A percentile compares a stretch with the other conserved stretches of the same genome.
phyloP scores from a whole-genome alignment of 2,329 filamentous ascomycete species.

The Pseudocercospora eumusae region DNA sequence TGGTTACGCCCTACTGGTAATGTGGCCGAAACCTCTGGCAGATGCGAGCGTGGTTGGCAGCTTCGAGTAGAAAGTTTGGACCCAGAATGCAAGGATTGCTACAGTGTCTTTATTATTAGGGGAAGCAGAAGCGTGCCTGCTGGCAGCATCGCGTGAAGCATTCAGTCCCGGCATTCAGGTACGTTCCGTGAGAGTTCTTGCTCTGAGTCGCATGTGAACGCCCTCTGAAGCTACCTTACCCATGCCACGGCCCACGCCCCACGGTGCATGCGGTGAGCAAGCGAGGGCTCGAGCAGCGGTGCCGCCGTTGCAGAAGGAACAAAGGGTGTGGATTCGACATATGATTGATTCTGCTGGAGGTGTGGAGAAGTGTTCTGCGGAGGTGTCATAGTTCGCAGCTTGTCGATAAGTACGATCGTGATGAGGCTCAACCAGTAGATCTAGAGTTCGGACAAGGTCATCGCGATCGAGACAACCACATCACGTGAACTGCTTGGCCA shows the following conservation, averaged over 20 bases:
- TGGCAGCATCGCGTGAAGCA: neutral
- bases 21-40: no score
- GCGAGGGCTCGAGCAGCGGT: neutral
- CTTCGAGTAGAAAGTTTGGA: neutral
- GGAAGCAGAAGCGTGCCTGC: no score
- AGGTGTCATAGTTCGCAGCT: neutral
- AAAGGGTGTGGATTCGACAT: neutral
- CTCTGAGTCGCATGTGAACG: neutral
- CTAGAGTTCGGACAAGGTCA: neutral
- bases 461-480: neutral
- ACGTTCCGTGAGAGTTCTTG: neutral
- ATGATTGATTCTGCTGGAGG: neutral
- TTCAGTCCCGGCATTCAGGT: neutral
- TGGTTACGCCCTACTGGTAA: no score
- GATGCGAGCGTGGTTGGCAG: no score
- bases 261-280: neutral
- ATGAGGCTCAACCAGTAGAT: slow-evolving; percentile 1
- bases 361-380: slow-evolving; percentile 3
- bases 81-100: neutral
- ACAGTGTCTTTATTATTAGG: no score
- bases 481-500: neutral
- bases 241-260: no score
- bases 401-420: neutral
- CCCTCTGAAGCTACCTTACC: neutral
- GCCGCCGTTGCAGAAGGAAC: neutral